These are phyloP conservation scores for Achlya hypogyna DNA, from an alignment of 352 stramenopile species.

Conservation along the genomic window DNA sequence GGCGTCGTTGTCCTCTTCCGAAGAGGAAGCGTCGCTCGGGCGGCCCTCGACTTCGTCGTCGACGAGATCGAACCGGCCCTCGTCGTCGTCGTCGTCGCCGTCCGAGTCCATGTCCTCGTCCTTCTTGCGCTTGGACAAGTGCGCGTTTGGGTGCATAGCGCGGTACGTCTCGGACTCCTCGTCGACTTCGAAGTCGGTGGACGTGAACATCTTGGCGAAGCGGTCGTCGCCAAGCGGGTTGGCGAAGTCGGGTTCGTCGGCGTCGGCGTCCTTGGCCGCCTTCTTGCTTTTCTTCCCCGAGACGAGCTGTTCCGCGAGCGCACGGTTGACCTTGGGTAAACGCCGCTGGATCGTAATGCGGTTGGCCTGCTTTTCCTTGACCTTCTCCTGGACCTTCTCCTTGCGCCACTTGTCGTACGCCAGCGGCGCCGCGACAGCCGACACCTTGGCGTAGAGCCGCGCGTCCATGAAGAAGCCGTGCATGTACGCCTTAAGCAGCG, in stretches of 20 bases:
- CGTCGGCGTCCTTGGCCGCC: slow-evolving; percentile 25
- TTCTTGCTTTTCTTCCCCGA: slow-evolving; percentile 63
- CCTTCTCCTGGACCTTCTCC: slow-evolving; percentile 92
- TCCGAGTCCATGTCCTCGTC: slow-evolving; percentile 91
- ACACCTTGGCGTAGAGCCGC: slow-evolving; percentile 94
- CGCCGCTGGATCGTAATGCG: slow-evolving; percentile 84
- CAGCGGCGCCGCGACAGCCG: slow-evolving; percentile 94
- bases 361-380: slow-evolving; percentile 82
- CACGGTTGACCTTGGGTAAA: slow-evolving; percentile 87
- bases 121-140: slow-evolving; percentile 59
- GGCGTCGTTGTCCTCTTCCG: slow-evolving; percentile 40
- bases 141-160: slow-evolving; percentile 86
- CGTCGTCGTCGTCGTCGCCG: slow-evolving; percentile 41
- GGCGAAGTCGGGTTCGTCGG: slow-evolving; percentile 30
- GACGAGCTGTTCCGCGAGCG: slow-evolving; percentile 78
- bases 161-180: slow-evolving; percentile 94
- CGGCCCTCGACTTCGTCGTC: slow-evolving; percentile 51
- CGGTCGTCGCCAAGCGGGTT: slow-evolving; percentile 93
- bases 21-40: slow-evolving; percentile 16
- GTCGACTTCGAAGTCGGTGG: slow-evolving; percentile 97
- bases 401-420: slow-evolving; percentile 97
- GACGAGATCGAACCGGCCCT: slow-evolving; percentile 60
- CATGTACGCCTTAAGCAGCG: slow-evolving; percentile 98
- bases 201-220: slow-evolving; percentile 96
- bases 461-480: slow-evolving; percentile 99